Evolutionary conservation across 2,329 filamentous ascomycete species (phyloP).

Genomic region (Westerdykella sp.): DNA sequence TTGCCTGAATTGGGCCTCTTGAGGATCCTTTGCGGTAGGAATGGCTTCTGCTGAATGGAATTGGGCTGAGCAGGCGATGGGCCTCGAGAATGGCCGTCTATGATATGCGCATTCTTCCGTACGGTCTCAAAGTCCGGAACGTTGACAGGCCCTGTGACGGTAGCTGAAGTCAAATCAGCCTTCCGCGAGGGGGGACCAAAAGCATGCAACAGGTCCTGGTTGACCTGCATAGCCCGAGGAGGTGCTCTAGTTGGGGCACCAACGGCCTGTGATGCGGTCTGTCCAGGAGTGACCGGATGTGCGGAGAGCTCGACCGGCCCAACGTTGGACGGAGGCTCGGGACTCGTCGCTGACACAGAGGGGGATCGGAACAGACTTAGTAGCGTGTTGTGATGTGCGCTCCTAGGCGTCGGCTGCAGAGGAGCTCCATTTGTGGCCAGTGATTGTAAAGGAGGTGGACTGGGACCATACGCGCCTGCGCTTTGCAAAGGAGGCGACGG

Average conservation of each 20-base stretch:
- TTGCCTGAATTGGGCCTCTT: conserved; percentile 12
- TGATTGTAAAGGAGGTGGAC: conserved; percentile 26
- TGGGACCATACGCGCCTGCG: conserved; percentile 16
- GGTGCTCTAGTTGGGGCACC: conserved; percentile 16
- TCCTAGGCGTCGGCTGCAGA: conserved; percentile 33
- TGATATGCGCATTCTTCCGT: conserved; percentile 24
- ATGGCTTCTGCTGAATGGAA: conserved; percentile 12
- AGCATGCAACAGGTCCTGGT: conserved; percentile 15
- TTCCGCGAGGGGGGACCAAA: conserved; percentile 14
- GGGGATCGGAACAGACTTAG: conserved; percentile 41
- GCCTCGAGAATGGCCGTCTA: conserved; percentile 20
- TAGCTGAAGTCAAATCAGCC: conserved; percentile 33
- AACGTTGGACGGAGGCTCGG: conserved; percentile 17
- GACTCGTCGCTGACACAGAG: conserved; percentile 15
- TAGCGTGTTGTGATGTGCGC: conserved; percentile 41
- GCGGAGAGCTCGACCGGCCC: conserved; percentile 44
- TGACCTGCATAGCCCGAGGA: conserved; percentile 11
- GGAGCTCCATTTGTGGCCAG: conserved; percentile 20
- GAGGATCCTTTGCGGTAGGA: conserved; percentile 25
- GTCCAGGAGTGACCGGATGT: conserved; percentile 36
- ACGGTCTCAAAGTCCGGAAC: conserved; percentile 38
- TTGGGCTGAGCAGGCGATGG: conserved; percentile 16
- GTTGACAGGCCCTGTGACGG: conserved; percentile 39
- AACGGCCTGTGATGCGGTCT: conserved; percentile 1
- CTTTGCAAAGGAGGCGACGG: conserved; percentile 15